Evolutionary conservation across 768 basidiomycete genomes (phyloP).

Genomic region (Suillus fuscotomentosus): DNA sequence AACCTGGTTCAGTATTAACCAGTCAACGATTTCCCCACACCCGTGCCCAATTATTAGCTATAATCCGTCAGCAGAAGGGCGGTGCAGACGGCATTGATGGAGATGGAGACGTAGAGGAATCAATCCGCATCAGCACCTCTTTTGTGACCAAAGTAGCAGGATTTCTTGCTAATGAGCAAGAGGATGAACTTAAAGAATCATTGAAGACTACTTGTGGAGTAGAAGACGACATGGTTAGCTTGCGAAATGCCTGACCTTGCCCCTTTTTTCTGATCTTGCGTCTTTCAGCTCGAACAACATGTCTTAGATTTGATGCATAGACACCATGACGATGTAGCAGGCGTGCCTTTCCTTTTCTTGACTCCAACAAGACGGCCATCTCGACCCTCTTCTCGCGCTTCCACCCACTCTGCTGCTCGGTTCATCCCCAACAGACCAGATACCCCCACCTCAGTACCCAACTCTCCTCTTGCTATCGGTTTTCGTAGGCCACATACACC

Average conservation of each 20-base stretch:
- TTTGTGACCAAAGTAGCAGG: constrained; percentile 72
- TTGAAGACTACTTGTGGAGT: constrained; percentile 70
- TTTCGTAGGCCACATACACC: constrained; percentile 83
- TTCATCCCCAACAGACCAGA: constrained; percentile 66
- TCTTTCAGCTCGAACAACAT: constrained; percentile 73
- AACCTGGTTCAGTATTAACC: constrained; percentile 13
- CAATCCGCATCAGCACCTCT: constrained; percentile 51
- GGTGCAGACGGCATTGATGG: constrained; percentile 51
- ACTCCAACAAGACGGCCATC: constrained; percentile 80
- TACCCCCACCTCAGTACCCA: constrained; percentile 72
- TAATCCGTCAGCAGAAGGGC: constrained; percentile 71
- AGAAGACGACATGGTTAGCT: constrained; percentile 65
- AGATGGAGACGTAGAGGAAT: constrained; percentile 55
- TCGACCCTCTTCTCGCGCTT: constrained; percentile 77
- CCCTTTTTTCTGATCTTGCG: constrained; percentile 18
- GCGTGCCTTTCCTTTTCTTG: constrained; percentile 79
- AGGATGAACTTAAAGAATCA: constrained; percentile 79
- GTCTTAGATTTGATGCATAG: constrained; percentile 96
- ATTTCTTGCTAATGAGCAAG: constrained; percentile 77
- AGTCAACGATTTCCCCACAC: constrained; percentile 71
- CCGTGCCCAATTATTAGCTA: constrained; percentile 72
- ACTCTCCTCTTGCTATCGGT: constrained; percentile 70
- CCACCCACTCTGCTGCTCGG: constrained; percentile 64
- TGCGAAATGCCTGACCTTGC: constrained; percentile 9
- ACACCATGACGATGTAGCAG: constrained; percentile 81